A percentile compares a stretch with the other conserved stretches of the same genome.
These are phyloP conservation scores for Ramularia collo-cygni DNA, from an alignment of 2,329 filamentous ascomycete genomes.

Conservation along the genomic window DNA sequence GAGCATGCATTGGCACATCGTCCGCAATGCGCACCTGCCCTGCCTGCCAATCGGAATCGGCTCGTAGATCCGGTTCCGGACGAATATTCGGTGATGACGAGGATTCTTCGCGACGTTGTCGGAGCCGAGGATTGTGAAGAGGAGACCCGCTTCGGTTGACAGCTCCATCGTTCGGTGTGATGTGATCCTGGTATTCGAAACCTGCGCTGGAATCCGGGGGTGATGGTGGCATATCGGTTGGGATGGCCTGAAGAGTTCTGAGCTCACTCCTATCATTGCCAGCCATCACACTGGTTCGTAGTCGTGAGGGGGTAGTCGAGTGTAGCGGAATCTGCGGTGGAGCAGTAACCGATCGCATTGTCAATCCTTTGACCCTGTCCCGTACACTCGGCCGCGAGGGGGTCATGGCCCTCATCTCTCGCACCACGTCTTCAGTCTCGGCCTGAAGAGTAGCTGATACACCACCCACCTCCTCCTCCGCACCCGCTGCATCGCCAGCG, in stretches of 20 bases:
- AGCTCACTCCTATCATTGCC: slow-evolving; percentile 17
- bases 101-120: no score
- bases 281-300: slow-evolving; percentile 23
- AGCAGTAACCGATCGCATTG: slow-evolving; percentile 29
- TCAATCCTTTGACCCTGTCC: slow-evolving; percentile 15
- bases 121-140: no score
- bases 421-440: slow-evolving; percentile 10
- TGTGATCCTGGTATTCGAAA: slow-evolving; percentile 13
- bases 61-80: no score
- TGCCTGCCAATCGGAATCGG: no score
- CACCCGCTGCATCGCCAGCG: slow-evolving; percentile 13
- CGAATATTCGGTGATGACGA: no score
- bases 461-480: slow-evolving; percentile 7
- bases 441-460: slow-evolving; percentile 14
- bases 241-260: slow-evolving; percentile 25
- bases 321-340: slow-evolving; percentile 39
- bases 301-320: slow-evolving; percentile 37
- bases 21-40: no score
- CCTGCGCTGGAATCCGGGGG: slow-evolving; percentile 30
- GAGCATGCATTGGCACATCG: no score
- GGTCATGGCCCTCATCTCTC: slow-evolving; percentile 13
- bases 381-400: slow-evolving; percentile 16
- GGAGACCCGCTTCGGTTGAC: no score
- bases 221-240: slow-evolving; percentile 29
- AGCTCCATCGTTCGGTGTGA: no score